Conservation (phyloP, 768 basidiomycete species). For the Psilocybe tampanensis region DNA sequence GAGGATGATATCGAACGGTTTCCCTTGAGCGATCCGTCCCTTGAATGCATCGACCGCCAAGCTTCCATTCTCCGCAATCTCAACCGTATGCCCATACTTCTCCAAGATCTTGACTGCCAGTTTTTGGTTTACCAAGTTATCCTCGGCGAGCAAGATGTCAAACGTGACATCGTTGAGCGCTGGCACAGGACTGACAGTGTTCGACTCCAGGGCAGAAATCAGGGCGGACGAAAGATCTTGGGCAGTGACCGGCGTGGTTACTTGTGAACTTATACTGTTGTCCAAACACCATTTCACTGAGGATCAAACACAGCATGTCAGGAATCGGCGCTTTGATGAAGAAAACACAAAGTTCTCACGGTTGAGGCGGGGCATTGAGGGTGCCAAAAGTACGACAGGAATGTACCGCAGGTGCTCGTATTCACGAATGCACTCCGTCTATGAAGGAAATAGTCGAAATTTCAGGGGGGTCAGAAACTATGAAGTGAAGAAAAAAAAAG, state of each 20-base stretch:
- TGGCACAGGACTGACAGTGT: conserved; percentile 87
- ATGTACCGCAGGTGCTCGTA: conserved; percentile 95
- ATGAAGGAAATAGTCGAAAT: neutral
- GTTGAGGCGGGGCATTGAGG: conserved; percentile 74
- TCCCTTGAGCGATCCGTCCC: conserved; percentile 64
- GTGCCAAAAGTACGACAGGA: conserved; percentile 89
- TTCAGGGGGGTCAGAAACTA: neutral
- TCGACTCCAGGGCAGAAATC: conserved; percentile 92
- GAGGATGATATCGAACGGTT: conserved; percentile 90
- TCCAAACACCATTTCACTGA: conserved; percentile 95
- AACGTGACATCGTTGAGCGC: conserved; percentile 85
- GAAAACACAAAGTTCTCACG: conserved; percentile 45
- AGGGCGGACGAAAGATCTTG: conserved; percentile 92
- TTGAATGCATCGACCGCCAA: conserved; percentile 93
- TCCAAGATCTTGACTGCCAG: conserved; percentile 96
- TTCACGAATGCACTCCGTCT: conserved; percentile 91
- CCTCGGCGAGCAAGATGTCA: conserved; percentile 95
- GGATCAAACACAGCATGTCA: conserved; percentile 1
- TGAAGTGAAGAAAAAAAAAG: conserved; percentile 6
- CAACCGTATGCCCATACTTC: conserved; percentile 92
- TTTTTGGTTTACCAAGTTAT: conserved; percentile 95
- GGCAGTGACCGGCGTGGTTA: conserved; percentile 86
- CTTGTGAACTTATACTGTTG: conserved; percentile 93
- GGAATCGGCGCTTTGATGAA: neutral
- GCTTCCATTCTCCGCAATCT: conserved; percentile 97